Percentiles rank a stretch among this genome's conserved stretches.
Evolutionary conservation across 345 rosid genomes (phyloP).

Genomic region (Pelargonium nanum): DNA sequence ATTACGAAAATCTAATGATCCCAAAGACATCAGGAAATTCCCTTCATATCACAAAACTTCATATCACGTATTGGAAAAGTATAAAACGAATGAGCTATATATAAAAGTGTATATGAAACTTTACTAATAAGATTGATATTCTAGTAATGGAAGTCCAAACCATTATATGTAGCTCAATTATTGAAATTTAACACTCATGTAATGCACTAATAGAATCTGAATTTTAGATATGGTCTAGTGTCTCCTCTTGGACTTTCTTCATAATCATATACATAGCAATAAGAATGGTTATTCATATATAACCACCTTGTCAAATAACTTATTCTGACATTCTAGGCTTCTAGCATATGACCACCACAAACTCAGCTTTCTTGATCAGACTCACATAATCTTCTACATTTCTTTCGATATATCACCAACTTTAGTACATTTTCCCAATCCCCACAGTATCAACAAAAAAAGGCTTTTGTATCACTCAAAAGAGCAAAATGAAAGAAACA

Average conservation of each 20-base stretch:
- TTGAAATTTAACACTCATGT: too few species aligned
- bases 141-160: too few species aligned
- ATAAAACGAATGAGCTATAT: too few species aligned
- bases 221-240: not conserved
- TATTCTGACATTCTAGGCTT: not conserved
- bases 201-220: not conserved
- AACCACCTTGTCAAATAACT: not conserved
- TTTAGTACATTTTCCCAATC: not conserved
- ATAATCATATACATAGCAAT: not conserved
- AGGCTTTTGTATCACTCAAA: not conserved
- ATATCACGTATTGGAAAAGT: too few species aligned
- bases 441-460: not conserved
- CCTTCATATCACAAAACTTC: not conserved
- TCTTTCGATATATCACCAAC: too few species aligned
- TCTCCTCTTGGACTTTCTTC: not conserved
- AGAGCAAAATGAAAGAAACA: conserved; percentile 1
- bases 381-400: not conserved
- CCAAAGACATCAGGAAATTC: not conserved
- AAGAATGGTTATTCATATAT: not conserved
- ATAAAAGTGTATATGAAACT: too few species aligned
- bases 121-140: too few species aligned
- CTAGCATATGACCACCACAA: not conserved
- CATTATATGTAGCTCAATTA: too few species aligned
- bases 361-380: not conserved
- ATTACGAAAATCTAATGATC: not conserved